phyloP scores from a whole-genome alignment of 441 rosid species.

The Jatropha podagrica region DNA sequence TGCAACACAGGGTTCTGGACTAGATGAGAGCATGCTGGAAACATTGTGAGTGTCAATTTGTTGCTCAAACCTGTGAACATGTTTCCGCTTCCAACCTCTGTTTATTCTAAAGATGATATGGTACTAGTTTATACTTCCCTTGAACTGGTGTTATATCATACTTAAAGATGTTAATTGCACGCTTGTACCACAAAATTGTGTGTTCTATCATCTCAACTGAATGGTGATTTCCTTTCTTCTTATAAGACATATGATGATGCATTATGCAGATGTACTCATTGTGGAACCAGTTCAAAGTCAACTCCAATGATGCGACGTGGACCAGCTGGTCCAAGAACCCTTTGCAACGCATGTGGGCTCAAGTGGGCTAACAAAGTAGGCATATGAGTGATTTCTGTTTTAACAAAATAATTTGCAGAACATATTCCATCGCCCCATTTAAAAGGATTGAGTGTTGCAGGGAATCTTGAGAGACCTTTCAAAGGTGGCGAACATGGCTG shows the following conservation, averaged over 20 bases:
- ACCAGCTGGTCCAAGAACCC: slow-evolving; percentile 87
- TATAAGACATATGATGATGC: background rate
- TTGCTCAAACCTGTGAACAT: background rate
- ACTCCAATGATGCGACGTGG: slow-evolving; percentile 99
- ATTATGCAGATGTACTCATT: slow-evolving; percentile 65
- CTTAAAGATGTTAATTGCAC: background rate
- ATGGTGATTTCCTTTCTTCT: background rate
- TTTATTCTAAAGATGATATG: background rate
- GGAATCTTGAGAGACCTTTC: slow-evolving; percentile 42
- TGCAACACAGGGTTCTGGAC: slow-evolving; percentile 57
- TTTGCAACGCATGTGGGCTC: slow-evolving; percentile 96
- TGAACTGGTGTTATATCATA: background rate
- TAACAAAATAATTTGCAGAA: background rate
- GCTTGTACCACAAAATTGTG: background rate
- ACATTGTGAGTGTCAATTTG: slow-evolving; percentile 49
- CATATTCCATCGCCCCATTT: slow-evolving; percentile 10
- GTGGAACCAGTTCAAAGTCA: slow-evolving; percentile 73
- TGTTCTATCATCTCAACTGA: background rate
- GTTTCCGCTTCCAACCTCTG: background rate
- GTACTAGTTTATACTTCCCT: background rate
- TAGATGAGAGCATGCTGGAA: slow-evolving; percentile 58
- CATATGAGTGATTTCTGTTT: background rate
- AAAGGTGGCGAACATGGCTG: slow-evolving; percentile 24
- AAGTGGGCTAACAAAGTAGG: slow-evolving; percentile 86
- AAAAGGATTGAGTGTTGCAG: slow-evolving; percentile 27